Evolutionary conservation across 768 basidiomycete species (phyloP).

Genomic region (Psilocybe azurescens): DNA sequence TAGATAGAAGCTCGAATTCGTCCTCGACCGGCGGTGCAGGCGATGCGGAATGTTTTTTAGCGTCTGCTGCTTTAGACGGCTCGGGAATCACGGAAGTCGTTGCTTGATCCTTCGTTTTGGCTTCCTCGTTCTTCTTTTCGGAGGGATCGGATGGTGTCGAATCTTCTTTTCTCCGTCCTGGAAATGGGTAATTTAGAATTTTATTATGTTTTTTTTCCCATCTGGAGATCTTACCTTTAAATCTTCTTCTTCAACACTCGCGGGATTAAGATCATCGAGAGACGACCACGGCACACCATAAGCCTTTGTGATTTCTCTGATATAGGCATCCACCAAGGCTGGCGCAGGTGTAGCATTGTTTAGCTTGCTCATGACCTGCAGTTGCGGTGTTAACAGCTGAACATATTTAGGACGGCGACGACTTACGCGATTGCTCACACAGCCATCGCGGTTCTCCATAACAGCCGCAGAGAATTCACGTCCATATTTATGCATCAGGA

Average conservation of each 20-base stretch:
- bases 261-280: slow-evolving; percentile 23
- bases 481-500: slow-evolving; percentile 96
- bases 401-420: background rate
- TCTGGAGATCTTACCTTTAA: slow-evolving; percentile 38
- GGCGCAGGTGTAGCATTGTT: slow-evolving; percentile 68
- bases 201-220: background rate
- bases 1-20: slow-evolving; percentile 76
- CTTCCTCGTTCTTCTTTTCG: slow-evolving; percentile 9
- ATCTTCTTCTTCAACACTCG: slow-evolving; percentile 28
- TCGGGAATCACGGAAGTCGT: slow-evolving; percentile 24
- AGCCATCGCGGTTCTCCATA: slow-evolving; percentile 82
- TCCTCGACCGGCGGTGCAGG: slow-evolving; percentile 50
- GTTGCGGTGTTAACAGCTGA: slow-evolving; percentile 11
- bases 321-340: slow-evolving; percentile 85
- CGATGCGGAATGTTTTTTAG: slow-evolving; percentile 16
- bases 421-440: slow-evolving; percentile 85
- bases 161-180: slow-evolving; percentile 1
- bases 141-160: background rate
- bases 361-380: slow-evolving; percentile 79
- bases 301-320: slow-evolving; percentile 87
- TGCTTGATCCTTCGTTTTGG: background rate
- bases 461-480: slow-evolving; percentile 86
- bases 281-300: slow-evolving; percentile 78
- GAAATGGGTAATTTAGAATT: background rate
- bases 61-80: slow-evolving; percentile 28